Conservation (phyloP, 2,329 filamentous ascomycete genomes). For the Raffaelea albimanens region DNA sequence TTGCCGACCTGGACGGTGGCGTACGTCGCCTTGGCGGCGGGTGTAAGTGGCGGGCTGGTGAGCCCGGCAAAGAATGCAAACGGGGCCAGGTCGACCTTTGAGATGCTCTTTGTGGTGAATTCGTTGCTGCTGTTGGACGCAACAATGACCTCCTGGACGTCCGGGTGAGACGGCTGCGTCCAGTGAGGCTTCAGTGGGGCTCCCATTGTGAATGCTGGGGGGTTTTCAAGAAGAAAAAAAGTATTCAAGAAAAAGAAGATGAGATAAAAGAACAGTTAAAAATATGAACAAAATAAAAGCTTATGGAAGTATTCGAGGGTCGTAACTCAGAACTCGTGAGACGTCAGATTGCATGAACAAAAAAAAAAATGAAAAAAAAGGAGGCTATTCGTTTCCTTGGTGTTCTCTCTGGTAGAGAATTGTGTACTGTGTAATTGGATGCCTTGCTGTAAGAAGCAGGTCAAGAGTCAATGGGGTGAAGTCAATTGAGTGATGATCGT, state of each 20-base stretch:
- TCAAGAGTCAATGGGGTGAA: too few species aligned
- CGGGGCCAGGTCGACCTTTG: slow-evolving; percentile 43
- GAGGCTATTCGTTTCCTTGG: background rate
- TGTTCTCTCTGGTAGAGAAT: too few species aligned
- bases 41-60: slow-evolving; percentile 51
- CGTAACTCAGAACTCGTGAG: background rate
- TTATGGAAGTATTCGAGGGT: background rate
- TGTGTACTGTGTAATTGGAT: too few species aligned
- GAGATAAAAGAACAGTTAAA: background rate
- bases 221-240: too few species aligned
- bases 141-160: slow-evolving; percentile 44
- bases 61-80: slow-evolving; percentile 60
- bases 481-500: too few species aligned
- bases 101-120: slow-evolving; percentile 52
- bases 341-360: background rate
- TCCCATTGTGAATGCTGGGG: slow-evolving; percentile 23
- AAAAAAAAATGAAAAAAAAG: too few species aligned
- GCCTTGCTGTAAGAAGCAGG: too few species aligned
- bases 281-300: background rate
- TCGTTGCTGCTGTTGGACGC: slow-evolving; percentile 38
- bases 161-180: slow-evolving; percentile 50
- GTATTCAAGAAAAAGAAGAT: too few species aligned
- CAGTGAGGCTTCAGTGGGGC: slow-evolving; percentile 49
- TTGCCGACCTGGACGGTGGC: slow-evolving; percentile 53
- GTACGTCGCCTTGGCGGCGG: slow-evolving; percentile 47